A percentile compares a stretch with the other conserved stretches of the same genome.
Evolutionary conservation across 2,329 filamentous ascomycete genomes (phyloP).

Genomic region (Albophoma yamanashiensis): DNA sequence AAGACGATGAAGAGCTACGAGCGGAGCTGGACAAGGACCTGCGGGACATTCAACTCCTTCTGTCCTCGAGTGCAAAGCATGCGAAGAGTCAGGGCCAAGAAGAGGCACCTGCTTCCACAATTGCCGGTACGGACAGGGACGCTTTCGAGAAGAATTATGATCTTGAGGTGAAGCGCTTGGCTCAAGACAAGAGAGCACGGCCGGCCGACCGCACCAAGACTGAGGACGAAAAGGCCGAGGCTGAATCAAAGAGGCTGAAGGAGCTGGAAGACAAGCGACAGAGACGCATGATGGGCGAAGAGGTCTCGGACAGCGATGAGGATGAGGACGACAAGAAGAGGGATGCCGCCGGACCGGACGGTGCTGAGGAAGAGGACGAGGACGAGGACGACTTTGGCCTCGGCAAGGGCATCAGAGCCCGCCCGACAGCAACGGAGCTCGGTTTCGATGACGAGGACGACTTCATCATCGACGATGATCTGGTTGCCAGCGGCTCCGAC

Average conservation of each 20-base stretch:
- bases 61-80: constrained; percentile 42
- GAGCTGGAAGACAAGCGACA: constrained; percentile 75
- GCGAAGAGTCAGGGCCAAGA: constrained; percentile 16
- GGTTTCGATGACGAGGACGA: constrained; percentile 91
- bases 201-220: constrained; percentile 87
- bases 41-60: constrained; percentile 60
- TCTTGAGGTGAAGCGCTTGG: constrained; percentile 66
- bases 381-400: constrained; percentile 49
- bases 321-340: constrained; percentile 28
- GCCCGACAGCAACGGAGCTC: constrained; percentile 48
- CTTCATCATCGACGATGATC: constrained; percentile 80
- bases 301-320: constrained; percentile 51
- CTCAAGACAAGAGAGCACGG: constrained; percentile 73
- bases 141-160: constrained; percentile 84
- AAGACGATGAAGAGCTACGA: constrained; percentile 83
- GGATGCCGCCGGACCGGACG: constrained; percentile 23
- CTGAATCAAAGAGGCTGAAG: constrained; percentile 66
- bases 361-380: constrained; percentile 22
- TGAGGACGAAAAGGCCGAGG: constrained; percentile 70
- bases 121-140: constrained; percentile 48
- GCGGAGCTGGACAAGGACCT: constrained; percentile 79
- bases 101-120: constrained; percentile 15
- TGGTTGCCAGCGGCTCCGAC: constrained; percentile 73
- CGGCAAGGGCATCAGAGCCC: constrained; percentile 45
- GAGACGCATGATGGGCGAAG: constrained; percentile 78